A percentile compares a stretch with the other conserved stretches of the same genome.
Conservation (phyloP, 208 protist genomes). For the Leishmania tarentolae region DNA sequence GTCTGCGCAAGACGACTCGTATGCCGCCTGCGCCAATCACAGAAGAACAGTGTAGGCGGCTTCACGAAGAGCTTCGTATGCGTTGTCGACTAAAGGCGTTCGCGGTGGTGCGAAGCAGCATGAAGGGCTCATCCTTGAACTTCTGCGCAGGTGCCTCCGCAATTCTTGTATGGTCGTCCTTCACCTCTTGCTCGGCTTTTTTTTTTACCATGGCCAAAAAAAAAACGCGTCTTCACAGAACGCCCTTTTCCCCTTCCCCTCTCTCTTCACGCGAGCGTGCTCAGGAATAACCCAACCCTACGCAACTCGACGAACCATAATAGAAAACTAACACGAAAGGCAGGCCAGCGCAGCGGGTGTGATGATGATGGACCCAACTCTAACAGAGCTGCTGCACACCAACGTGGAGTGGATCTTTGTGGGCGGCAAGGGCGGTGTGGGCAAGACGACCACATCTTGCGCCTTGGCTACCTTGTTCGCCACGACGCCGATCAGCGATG, state of each 20-base stretch:
- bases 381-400: constrained; percentile 43
- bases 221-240: background rate
- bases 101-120: background rate
- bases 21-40: background rate
- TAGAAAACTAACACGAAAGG: too few relatives aligned
- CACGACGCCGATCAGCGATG: constrained; percentile 56
- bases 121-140: too few relatives aligned
- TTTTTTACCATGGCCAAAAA: background rate
- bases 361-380: constrained; percentile 43
- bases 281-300: background rate
- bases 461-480: constrained; percentile 93
- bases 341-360: background rate
- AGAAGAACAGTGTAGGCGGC: too few relatives aligned
- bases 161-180: background rate
- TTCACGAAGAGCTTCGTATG: background rate
- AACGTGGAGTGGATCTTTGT: constrained; percentile 88
- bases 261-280: background rate
- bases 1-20: background rate
- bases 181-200: background rate
- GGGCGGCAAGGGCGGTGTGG: constrained; percentile 99
- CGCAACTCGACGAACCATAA: background rate
- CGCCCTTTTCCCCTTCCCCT: too few relatives aligned
- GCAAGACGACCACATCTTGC: constrained; percentile 96
- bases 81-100: background rate
- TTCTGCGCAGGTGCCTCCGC: background rate